These are phyloP conservation scores for Coprinopsis strossmayeri DNA, from an alignment of 768 basidiomycete species.

Conservation along the genomic window DNA sequence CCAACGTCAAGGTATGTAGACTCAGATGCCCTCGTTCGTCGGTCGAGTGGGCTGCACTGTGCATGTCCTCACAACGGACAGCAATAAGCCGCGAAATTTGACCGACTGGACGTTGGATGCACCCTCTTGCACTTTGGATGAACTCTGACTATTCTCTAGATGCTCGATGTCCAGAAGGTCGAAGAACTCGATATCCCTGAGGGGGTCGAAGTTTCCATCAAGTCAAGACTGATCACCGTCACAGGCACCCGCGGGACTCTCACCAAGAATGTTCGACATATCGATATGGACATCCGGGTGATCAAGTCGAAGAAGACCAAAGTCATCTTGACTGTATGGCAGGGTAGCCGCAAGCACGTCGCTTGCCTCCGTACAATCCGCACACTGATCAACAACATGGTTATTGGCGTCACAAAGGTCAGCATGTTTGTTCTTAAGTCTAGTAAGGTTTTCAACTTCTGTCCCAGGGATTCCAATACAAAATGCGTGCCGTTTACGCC, in stretches of 20 bases:
- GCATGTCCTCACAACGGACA: slow-evolving; percentile 13
- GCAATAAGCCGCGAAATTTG: slow-evolving; percentile 18
- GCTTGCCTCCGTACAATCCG: slow-evolving; percentile 96
- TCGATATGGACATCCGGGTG: slow-evolving; percentile 89
- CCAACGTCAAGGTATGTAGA: slow-evolving; percentile 32
- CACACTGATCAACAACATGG: slow-evolving; percentile 95
- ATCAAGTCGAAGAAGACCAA: slow-evolving; percentile 72
- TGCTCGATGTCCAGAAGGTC: slow-evolving; percentile 89
- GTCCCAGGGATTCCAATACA: slow-evolving; percentile 95
- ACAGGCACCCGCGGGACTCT: slow-evolving; percentile 90
- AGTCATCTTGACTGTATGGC: slow-evolving; percentile 94
- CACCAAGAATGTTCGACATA: slow-evolving; percentile 87
- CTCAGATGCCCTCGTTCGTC: slow-evolving; percentile 11
- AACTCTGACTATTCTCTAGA: slow-evolving; percentile 37
- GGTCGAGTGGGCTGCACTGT: slow-evolving; percentile 12
- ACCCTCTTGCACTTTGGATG: neutral
- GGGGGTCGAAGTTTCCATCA: slow-evolving; percentile 79
- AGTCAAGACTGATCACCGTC: slow-evolving; percentile 88
- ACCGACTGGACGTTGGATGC: slow-evolving; percentile 28
- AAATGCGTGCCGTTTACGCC: slow-evolving; percentile 99
- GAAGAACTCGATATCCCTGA: slow-evolving; percentile 90
- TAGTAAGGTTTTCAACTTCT: neutral
- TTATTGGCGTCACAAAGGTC: slow-evolving; percentile 94
- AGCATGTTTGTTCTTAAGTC: slow-evolving; percentile 1
- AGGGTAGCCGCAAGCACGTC: slow-evolving; percentile 96